A percentile compares a stretch with the other conserved stretches of the same genome.
Conservation (phyloP, 2,329 filamentous ascomycete species). For the Thermothelomyces thermophilus region DNA sequence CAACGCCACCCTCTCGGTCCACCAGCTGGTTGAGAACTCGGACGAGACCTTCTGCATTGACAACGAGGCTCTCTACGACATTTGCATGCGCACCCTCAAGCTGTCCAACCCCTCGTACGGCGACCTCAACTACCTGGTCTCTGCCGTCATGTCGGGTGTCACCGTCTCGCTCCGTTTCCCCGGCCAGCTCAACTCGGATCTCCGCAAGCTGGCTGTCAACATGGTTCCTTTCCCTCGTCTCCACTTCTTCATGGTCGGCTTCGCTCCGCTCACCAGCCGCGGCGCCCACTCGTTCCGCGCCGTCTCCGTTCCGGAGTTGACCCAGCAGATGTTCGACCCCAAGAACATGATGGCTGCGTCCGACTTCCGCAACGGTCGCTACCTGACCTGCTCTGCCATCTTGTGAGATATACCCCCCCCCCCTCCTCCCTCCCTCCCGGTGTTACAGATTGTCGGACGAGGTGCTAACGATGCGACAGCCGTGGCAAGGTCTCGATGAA, state of each 20-base stretch:
- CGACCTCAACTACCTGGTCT: conserved; percentile 98
- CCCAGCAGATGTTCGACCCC: conserved; percentile 99
- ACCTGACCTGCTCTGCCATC: conserved; percentile 98
- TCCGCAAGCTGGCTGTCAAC: conserved; percentile 99
- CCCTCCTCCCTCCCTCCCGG: neutral
- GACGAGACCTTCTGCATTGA: conserved; percentile 99
- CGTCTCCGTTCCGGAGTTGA: conserved; percentile 94
- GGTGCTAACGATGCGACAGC: conserved; percentile 42
- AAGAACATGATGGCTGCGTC: conserved; percentile 99
- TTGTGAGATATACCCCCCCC: conserved; percentile 53
- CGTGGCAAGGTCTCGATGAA: conserved; percentile 99
- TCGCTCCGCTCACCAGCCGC: conserved; percentile 89
- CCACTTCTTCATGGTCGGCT: conserved; percentile 99
- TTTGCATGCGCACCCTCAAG: conserved; percentile 99
- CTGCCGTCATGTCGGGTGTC: conserved; percentile 98
- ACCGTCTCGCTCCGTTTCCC: conserved; percentile 99
- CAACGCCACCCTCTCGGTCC: conserved; percentile 97
- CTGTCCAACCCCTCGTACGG: conserved; percentile 97
- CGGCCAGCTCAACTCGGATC: conserved; percentile 98
- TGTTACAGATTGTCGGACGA: neutral
- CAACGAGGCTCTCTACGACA: conserved; percentile 99
- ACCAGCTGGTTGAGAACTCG: conserved; percentile 99
- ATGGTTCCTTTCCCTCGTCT: conserved; percentile 99
- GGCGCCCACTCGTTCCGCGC: conserved; percentile 91
- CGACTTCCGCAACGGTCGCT: conserved; percentile 99